Evolutionary conservation across 2,329 filamentous ascomycete species (phyloP), one percentile per base, ranked within the genome.

Genomic region (Aspergillus quadrilineatus): DNA sequence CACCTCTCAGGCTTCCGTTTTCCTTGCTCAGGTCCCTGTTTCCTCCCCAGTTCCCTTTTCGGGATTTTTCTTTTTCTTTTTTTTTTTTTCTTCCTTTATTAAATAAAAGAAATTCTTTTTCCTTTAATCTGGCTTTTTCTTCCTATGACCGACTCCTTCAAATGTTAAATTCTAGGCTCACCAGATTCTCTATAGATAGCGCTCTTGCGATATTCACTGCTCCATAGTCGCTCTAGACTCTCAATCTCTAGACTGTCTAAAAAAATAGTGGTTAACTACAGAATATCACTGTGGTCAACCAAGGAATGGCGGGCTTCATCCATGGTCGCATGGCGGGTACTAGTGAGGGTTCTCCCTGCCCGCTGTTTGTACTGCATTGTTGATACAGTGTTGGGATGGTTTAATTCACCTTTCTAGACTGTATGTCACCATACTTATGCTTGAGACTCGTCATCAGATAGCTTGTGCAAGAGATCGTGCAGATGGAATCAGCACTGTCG

Each of bases 1-100:
- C 63, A 64, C 63, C 45, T 42, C 50, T 53, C 50, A 47, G 44
- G 49, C 37, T 53, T 46, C 51, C 36, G 42, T 50, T 50, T 57
- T 53, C 46, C 30, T 57, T 42, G 42, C 45, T 32, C 48, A 28
- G 26, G 26, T 50, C 48, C 48, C 42, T 51, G 48, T 51, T 56
- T 51, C 43, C 10, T 36, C 50, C 36, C 43, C 55, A 51, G 44
- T 49, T 30, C 41, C 34, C 17, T 22, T 43, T 26, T 43, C 10
- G 6, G 41, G 9, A 9, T 43, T 22, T 43, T 43, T 14, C 17
- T 9, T 12, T 26, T 43, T 14, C n/a, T 12, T 6, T 39, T 39
- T 14, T n/a, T n/a, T 6, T 39, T 36, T 9, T 36, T 36, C 7
- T 5, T 34, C 4, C 7, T 12, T 37, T 37, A 12, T 4, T 14